A percentile compares a stretch with the other conserved stretches of the same genome.
Conservation (phyloP, 495 filamentous ascomycete species). For the Hyaloscypha hepaticicola region DNA sequence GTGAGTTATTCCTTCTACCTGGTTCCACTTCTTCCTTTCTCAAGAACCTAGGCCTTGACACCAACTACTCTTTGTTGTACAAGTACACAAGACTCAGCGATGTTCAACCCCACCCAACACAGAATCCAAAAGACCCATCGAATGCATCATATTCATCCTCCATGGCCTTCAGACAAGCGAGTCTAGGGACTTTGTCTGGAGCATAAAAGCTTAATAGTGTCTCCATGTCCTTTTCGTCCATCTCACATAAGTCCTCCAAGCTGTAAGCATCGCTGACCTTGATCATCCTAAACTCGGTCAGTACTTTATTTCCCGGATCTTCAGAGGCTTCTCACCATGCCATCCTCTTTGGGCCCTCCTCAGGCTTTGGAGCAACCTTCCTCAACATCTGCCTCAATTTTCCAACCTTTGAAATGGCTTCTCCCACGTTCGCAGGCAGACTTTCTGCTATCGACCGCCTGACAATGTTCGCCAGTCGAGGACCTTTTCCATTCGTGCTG, state of each 20-base stretch:
- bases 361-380: slow-evolving; percentile 64
- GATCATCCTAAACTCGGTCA: slow-evolving; percentile 66
- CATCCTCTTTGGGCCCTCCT: slow-evolving; percentile 89
- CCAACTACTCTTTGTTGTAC: background rate
- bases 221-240: slow-evolving; percentile 85
- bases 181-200: slow-evolving; percentile 45
- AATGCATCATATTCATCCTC: slow-evolving; percentile 49
- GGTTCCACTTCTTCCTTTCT: background rate
- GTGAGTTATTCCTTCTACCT: background rate
- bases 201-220: slow-evolving; percentile 68
- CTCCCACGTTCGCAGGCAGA: slow-evolving; percentile 73
- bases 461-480: slow-evolving; percentile 84
- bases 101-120: slow-evolving; percentile 40
- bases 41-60: background rate
- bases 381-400: slow-evolving; percentile 75
- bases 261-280: slow-evolving; percentile 85
- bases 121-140: slow-evolving; percentile 60
- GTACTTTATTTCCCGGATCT: slow-evolving; percentile 1
- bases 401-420: slow-evolving; percentile 82
- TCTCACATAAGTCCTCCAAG: slow-evolving; percentile 79
- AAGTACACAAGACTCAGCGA: background rate
- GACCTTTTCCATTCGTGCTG: slow-evolving; percentile 95
- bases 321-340: slow-evolving; percentile 60
- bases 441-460: slow-evolving; percentile 75
- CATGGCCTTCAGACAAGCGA: slow-evolving; percentile 49